phyloP scores from a whole-genome alignment of 2,329 filamentous ascomycete species.

The Aureobasidium musti region DNA sequence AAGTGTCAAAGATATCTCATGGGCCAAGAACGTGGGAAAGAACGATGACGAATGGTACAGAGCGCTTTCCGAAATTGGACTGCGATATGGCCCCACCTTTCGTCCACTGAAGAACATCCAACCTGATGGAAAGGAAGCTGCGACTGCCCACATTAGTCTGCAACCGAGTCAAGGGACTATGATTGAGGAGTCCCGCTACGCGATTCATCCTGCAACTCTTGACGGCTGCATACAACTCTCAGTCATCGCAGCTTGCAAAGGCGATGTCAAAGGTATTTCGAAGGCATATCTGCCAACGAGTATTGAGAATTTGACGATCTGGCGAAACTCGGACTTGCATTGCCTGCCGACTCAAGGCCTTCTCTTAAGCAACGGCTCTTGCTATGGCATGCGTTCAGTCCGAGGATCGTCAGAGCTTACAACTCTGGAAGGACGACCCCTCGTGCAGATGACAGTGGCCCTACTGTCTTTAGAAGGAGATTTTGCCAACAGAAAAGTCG shows the following conservation, averaged over 20 bases:
- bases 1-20: background rate
- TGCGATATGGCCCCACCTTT: background rate
- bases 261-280: background rate
- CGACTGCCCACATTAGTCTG: background rate
- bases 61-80: background rate
- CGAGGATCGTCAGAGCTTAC: background rate
- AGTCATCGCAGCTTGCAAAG: conserved; percentile 6
- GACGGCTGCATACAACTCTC: conserved; percentile 3
- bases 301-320: background rate
- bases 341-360: background rate
- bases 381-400: background rate
- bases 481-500: background rate
- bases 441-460: background rate
- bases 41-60: background rate
- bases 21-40: too few relatives aligned
- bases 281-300: conserved; percentile 1
- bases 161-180: background rate
- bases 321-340: background rate
- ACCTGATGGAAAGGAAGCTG: background rate
- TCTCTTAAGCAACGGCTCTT: background rate
- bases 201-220: background rate
- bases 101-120: background rate
- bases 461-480: background rate
- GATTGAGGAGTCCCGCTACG: background rate
- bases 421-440: background rate